Evolutionary conservation across 495 filamentous ascomycete species (phyloP).

Genomic region (Aspergillus sclerotiicarbonarius): DNA sequence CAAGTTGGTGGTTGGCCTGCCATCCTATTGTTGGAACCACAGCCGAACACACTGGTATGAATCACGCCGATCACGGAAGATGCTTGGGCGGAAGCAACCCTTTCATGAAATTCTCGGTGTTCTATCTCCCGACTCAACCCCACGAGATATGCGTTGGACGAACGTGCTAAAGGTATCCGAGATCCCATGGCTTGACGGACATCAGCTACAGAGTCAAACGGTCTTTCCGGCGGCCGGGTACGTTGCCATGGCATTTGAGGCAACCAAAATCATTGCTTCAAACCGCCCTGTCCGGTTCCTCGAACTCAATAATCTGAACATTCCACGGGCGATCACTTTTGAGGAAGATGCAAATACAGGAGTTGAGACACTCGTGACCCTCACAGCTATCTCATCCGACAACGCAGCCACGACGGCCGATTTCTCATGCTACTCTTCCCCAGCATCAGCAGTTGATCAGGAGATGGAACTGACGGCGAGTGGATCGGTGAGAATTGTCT

Average conservation of each 20-base stretch:
- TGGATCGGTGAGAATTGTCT: background rate
- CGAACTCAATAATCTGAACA: background rate
- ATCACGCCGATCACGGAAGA: conserved; percentile 32
- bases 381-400: background rate
- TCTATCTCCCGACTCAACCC: conserved; percentile 6
- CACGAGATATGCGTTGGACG: conserved; percentile 23
- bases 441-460: background rate
- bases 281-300: background rate
- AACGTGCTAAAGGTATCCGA: conserved; percentile 29
- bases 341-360: background rate
- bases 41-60: conserved; percentile 40
- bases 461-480: background rate
- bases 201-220: conserved; percentile 32
- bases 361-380: background rate
- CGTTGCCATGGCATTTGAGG: conserved; percentile 57
- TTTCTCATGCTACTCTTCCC: background rate
- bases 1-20: conserved; percentile 29
- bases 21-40: conserved; percentile 51
- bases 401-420: background rate
- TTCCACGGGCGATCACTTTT: background rate
- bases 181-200: conserved; percentile 35
- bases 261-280: conserved; percentile 5
- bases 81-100: conserved; percentile 13
- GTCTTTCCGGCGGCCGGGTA: conserved; percentile 62
- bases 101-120: conserved; percentile 30